These are phyloP conservation scores for Ophiognomonia clavigignenti-juglandacearum DNA, from an alignment of 2,329 filamentous ascomycete genomes.

Conservation along the genomic window DNA sequence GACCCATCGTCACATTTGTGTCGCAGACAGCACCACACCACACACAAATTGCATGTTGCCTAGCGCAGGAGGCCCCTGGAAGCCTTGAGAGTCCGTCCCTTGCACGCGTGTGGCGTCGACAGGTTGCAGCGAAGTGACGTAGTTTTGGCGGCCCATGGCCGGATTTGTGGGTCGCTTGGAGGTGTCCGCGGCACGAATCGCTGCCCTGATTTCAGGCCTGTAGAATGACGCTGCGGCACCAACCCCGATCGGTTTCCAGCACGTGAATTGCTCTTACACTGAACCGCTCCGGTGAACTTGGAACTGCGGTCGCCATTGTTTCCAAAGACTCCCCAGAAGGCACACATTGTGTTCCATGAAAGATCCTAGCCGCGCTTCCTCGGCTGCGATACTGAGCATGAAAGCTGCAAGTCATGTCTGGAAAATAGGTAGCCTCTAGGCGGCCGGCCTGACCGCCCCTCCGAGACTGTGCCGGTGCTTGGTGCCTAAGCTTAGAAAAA, in stretches of 20 bases:
- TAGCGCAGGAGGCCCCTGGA: background rate
- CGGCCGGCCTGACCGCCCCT: background rate
- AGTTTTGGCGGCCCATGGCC: background rate
- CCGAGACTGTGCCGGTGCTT: background rate
- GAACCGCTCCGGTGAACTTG: no score
- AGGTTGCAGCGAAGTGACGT: slow-evolving; percentile 7
- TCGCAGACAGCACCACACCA: background rate
- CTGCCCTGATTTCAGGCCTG: slow-evolving; percentile 11
- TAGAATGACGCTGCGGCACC: slow-evolving; percentile 5
- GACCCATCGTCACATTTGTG: slow-evolving; percentile 7
- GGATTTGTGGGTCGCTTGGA: background rate
- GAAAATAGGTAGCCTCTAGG: background rate
- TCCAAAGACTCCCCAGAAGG: no score
- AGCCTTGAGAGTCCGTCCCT: slow-evolving; percentile 7
- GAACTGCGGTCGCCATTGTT: no score
- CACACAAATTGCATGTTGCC: slow-evolving; percentile 3
- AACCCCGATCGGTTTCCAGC: background rate
- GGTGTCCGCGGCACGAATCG: background rate
- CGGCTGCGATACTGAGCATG: background rate
- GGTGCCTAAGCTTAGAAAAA: background rate
- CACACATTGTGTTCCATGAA: background rate
- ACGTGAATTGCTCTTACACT: no score
- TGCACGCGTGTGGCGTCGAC: background rate
- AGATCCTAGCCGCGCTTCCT: background rate
- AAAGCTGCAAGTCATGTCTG: background rate